phyloP scores from a whole-genome alignment of 1,284 basidiomycete genomes.

The Flammula alnicola region DNA sequence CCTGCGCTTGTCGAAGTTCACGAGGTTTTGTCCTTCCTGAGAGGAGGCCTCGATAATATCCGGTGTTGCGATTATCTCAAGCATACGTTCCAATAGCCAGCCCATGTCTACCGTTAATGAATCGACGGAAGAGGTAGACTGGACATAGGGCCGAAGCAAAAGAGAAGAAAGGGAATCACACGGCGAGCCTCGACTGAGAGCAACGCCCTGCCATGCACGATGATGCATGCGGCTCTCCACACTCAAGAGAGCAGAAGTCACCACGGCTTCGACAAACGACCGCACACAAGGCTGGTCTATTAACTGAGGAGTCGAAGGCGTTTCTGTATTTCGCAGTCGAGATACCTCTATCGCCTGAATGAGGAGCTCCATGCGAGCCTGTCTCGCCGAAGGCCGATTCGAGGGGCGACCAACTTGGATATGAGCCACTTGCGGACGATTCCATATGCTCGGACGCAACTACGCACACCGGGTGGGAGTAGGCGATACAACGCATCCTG shows the following conservation, averaged over 20 bases:
- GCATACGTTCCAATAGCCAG: conserved; percentile 78
- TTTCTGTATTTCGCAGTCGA: conserved; percentile 59
- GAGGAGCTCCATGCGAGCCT: conserved; percentile 71
- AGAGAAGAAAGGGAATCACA: conserved; percentile 65
- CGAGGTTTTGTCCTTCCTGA: conserved; percentile 57
- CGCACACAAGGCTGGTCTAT: conserved; percentile 64
- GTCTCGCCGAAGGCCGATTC: conserved; percentile 66
- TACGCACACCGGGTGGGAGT: conserved; percentile 72
- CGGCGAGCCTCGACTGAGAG: conserved; percentile 55
- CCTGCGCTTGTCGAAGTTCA: conserved; percentile 85
- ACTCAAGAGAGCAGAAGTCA: conserved; percentile 72
- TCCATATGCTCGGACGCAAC: conserved; percentile 72
- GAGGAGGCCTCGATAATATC: conserved; percentile 65
- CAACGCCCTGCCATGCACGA: conserved; percentile 75
- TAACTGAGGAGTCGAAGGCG: conserved; percentile 31
- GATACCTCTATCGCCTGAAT: conserved; percentile 74
- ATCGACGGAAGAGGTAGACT: conserved; percentile 49
- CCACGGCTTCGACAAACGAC: conserved; percentile 77
- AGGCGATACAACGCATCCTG: conserved; percentile 74
- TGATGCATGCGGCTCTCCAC: conserved; percentile 74
- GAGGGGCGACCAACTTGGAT: conserved; percentile 64
- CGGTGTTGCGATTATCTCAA: conserved; percentile 75
- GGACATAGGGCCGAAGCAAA: conserved; percentile 53
- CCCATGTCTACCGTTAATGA: conserved; percentile 74
- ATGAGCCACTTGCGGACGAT: conserved; percentile 80